phyloP scores from a whole-genome alignment of 1,284 basidiomycete species.

The Puccinia horiana region DNA sequence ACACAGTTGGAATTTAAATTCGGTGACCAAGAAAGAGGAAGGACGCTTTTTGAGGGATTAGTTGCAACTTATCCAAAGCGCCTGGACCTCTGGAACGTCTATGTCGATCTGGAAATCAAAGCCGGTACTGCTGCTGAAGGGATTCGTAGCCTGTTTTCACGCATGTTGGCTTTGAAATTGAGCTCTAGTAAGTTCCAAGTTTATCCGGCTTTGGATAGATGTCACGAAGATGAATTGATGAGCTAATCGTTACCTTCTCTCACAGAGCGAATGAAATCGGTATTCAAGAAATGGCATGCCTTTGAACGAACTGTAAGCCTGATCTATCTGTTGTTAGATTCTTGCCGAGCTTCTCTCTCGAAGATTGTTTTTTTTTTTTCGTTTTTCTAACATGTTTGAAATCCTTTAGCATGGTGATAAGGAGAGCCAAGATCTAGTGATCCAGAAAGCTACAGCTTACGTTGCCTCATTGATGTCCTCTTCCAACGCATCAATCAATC shows the following conservation, averaged over 20 bases:
- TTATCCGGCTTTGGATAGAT: slow-evolving; percentile 7
- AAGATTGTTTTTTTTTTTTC: slow-evolving; percentile 54
- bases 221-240: not conserved
- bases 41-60: slow-evolving; percentile 94
- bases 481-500: not conserved
- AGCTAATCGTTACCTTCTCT: slow-evolving; percentile 54
- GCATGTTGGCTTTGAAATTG: slow-evolving; percentile 86
- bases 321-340: not conserved
- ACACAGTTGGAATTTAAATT: slow-evolving; percentile 92
- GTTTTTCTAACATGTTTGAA: slow-evolving; percentile 53
- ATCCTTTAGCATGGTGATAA: slow-evolving; percentile 72
- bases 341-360: not conserved
- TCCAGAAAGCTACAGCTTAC: slow-evolving; percentile 73
- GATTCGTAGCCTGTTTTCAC: slow-evolving; percentile 79
- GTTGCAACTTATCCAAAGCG: slow-evolving; percentile 90
- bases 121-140: slow-evolving; percentile 63
- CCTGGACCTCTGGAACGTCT: slow-evolving; percentile 93
- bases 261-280: slow-evolving; percentile 63
- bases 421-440: slow-evolving; percentile 76
- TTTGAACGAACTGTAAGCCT: slow-evolving; percentile 64
- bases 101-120: slow-evolving; percentile 90
- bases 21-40: slow-evolving; percentile 89
- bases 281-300: slow-evolving; percentile 97
- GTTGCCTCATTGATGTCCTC: slow-evolving; percentile 1
- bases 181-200: slow-evolving; percentile 73